Conservation (phyloP, 305 asterid species). For the Fraxinus platypoda region DNA sequence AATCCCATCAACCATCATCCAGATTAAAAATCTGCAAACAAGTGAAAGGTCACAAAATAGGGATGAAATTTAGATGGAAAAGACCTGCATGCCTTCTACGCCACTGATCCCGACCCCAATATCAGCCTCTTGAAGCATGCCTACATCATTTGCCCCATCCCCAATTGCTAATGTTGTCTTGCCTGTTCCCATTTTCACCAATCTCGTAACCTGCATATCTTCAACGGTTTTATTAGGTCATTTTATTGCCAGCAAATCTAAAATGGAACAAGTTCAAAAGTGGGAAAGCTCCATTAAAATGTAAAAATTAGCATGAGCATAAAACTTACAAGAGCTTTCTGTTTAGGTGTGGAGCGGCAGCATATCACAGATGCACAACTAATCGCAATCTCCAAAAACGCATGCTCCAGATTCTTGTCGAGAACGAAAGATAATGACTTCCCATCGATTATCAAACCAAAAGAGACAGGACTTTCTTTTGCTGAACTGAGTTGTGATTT, state of each 20-base stretch:
- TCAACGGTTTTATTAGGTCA: conserved; percentile 52
- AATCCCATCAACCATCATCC: background rate
- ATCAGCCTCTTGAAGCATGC: conserved; percentile 99
- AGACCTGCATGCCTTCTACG: conserved; percentile 98
- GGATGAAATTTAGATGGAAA: background rate
- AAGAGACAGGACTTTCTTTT: conserved; percentile 47
- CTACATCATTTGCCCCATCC: conserved; percentile 98
- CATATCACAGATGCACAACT: conserved; percentile 85
- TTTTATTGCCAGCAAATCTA: conserved; percentile 19
- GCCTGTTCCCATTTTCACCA: conserved; percentile 82
- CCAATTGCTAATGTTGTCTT: conserved; percentile 89
- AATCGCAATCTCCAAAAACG: conserved; percentile 75
- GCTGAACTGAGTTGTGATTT: conserved; percentile 44
- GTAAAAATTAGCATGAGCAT: conserved; percentile 15
- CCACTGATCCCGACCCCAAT: conserved; percentile 98
- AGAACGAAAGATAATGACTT: conserved; percentile 68
- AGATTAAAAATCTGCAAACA: background rate
- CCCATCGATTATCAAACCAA: conserved; percentile 86
- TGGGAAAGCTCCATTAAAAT: background rate
- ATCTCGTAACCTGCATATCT: conserved; percentile 87
- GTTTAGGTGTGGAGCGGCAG: conserved; percentile 96
- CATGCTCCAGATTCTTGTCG: conserved; percentile 48
- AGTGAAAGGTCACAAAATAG: background rate
- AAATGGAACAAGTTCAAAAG: background rate
- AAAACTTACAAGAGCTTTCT: conserved; percentile 88